A percentile compares a stretch with the other conserved stretches of the same genome.
Conservation (phyloP, 176 grass and related monocot species). For the Avena atlantica region DNA sequence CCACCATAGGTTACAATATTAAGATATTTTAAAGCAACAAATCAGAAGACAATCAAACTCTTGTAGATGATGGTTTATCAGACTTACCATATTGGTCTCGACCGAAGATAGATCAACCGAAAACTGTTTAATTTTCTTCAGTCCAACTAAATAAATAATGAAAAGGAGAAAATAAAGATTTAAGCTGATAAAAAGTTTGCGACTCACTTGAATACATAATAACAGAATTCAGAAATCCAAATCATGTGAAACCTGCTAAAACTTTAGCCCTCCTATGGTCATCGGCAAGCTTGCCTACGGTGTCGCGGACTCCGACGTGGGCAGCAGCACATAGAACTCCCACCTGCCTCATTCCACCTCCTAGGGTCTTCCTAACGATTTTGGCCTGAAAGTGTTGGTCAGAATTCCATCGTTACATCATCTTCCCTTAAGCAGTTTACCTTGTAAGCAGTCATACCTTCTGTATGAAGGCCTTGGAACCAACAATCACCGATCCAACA, state of each 20-base stretch:
- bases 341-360: slow-evolving; percentile 96
- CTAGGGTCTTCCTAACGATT: slow-evolving; percentile 85
- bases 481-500: slow-evolving; percentile 86
- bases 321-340: slow-evolving; percentile 89
- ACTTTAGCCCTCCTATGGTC: slow-evolving; percentile 83
- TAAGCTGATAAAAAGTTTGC: neutral
- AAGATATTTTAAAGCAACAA: neutral
- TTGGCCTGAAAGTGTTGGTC: slow-evolving; percentile 53
- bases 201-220: neutral
- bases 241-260: slow-evolving; percentile 62
- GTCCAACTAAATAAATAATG: slow-evolving; percentile 60
- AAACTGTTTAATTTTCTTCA: slow-evolving; percentile 72
- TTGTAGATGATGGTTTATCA: neutral
- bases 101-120: slow-evolving; percentile 58
- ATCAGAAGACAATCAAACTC: neutral
- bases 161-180: neutral
- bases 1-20: neutral
- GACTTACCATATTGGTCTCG: slow-evolving; percentile 82
- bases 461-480: slow-evolving; percentile 66
- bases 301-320: slow-evolving; percentile 71
- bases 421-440: neutral
- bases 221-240: neutral
- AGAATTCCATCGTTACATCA: neutral
- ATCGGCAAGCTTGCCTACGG: slow-evolving; percentile 63
- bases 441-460: slow-evolving; percentile 45